Evolutionary conservation across 768 basidiomycete genomes (phyloP), one percentile per base, ranked within the genome.

Genomic region (Serendipita vermifera): DNA sequence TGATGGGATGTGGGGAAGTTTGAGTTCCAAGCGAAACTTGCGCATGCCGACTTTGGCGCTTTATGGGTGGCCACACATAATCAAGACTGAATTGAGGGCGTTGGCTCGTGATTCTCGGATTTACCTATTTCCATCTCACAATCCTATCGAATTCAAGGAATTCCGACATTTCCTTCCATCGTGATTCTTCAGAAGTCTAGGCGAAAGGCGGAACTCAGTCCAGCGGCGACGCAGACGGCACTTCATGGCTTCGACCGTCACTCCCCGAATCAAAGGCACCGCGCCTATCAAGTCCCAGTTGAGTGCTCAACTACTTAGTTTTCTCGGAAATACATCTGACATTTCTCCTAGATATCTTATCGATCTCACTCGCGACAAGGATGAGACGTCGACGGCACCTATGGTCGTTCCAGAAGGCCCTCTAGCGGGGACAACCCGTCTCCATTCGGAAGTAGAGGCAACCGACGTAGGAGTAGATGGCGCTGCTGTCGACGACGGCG

Each of bases 211-310:
- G n/a, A n/a, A n/a, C n/a, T n/a, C n/a, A n/a, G n/a, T n/a, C n/a
- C n/a, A n/a, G n/a, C n/a, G n/a, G n/a, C n/a, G n/a, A n/a, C n/a
- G n/a, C n/a, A n/a, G n/a, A n/a, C n/a, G n/a, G n/a, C n/a, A n/a
- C n/a, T n/a, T n/a, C 55, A 38, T 39, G 36, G 41, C 55, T 24
- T 24, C 39, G 39, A 41, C 38, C 17, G 7, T 58, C 41, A 64
- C 62, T 59, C 71, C 59, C n/a, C n/a, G n/a, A n/a, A n/a, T n/a
- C 11, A 48, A 67, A n/a, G 79, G 79, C 15, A 77, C 75, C 4
- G 80, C 79, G 2, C 73, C 75, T 6, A 64, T 81, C 57, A 81
- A 77, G 62, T 61, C 71, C 53, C 75, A 79, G 80, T 80, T n/a
- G n/a, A n/a, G n/a, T n/a, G n/a, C n/a, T n/a, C n/a, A 64, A 22